Percentiles rank a stretch among this genome's conserved stretches.
phyloP scores from a whole-genome alignment of 306 rosid species.

The Quercus rubra region DNA sequence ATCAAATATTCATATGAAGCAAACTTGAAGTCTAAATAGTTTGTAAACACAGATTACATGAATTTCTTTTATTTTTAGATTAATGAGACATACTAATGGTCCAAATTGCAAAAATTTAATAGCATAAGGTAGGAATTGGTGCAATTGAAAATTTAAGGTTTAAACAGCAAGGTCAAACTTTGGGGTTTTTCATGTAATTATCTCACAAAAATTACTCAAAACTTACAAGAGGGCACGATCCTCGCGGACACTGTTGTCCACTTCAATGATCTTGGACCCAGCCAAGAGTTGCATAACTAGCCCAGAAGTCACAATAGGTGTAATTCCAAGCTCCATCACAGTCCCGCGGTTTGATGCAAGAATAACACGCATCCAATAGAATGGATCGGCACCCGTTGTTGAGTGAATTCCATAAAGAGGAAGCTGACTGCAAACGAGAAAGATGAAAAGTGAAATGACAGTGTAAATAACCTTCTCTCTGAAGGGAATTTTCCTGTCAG shows the following conservation, averaged over 20 bases:
- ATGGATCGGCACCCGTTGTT: slow-evolving; percentile 76
- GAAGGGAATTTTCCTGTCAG: slow-evolving; percentile 56
- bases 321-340: slow-evolving; percentile 79
- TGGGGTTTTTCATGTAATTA: not conserved
- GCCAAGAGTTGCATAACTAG: slow-evolving; percentile 63
- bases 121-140: too few species aligned
- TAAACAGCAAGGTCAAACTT: too few species aligned
- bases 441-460: slow-evolving; percentile 57
- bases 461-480: slow-evolving; percentile 74
- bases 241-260: slow-evolving; percentile 70
- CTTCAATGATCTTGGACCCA: slow-evolving; percentile 62
- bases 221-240: slow-evolving; percentile 72
- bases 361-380: slow-evolving; percentile 75
- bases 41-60: too few species aligned
- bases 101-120: too few species aligned
- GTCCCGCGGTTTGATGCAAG: slow-evolving; percentile 77
- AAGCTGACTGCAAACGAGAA: slow-evolving; percentile 73
- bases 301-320: slow-evolving; percentile 70
- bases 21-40: too few species aligned
- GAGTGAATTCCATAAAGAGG: slow-evolving; percentile 78
- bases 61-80: too few species aligned
- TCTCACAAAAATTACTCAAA: not conserved
- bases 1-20: too few species aligned
- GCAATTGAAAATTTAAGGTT: too few species aligned
- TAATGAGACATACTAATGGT: too few species aligned